Evolutionary conservation across 2,329 filamentous ascomycete species (phyloP).

Genomic region (Aspergillus amoenus): DNA sequence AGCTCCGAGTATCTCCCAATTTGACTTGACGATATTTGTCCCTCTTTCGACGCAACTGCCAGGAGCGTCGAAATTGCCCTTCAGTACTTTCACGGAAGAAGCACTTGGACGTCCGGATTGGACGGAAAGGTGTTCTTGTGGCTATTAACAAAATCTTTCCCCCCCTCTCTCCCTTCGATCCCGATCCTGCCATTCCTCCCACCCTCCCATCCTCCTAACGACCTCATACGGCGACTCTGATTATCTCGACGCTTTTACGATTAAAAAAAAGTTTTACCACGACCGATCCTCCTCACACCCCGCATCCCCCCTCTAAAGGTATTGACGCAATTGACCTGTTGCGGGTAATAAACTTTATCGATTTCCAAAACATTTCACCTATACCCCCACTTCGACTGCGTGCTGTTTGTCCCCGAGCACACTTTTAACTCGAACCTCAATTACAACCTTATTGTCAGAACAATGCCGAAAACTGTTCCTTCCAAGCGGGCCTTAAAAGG

Average conservation of each 20-base stretch:
- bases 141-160: slow-evolving; percentile 13
- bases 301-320: slow-evolving; percentile 10
- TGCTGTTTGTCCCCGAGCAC: slow-evolving; percentile 3
- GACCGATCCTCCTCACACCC: neutral
- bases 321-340: slow-evolving; percentile 23
- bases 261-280: slow-evolving; percentile 14
- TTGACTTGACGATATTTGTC: slow-evolving; percentile 54
- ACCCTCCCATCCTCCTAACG: slow-evolving; percentile 13
- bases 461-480: slow-evolving; percentile 26
- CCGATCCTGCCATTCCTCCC: slow-evolving; percentile 15
- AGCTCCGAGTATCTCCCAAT: slow-evolving; percentile 70
- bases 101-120: slow-evolving; percentile 35
- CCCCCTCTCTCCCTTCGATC: slow-evolving; percentile 13
- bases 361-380: slow-evolving; percentile 5
- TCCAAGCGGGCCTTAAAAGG: slow-evolving; percentile 29
- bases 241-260: slow-evolving; percentile 17
- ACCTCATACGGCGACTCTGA: slow-evolving; percentile 11
- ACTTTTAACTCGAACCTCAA: neutral
- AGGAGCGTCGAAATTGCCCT: slow-evolving; percentile 63
- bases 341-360: slow-evolving; percentile 22
- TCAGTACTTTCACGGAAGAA: slow-evolving; percentile 39
- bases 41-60: slow-evolving; percentile 48
- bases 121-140: slow-evolving; percentile 39
- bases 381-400: neutral
- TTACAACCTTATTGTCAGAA: slow-evolving; percentile 20